Evolutionary conservation across 345 rosid species (phyloP), one percentile per base, ranked within the genome.

Genomic region (Eucalyptus melliodora): DNA sequence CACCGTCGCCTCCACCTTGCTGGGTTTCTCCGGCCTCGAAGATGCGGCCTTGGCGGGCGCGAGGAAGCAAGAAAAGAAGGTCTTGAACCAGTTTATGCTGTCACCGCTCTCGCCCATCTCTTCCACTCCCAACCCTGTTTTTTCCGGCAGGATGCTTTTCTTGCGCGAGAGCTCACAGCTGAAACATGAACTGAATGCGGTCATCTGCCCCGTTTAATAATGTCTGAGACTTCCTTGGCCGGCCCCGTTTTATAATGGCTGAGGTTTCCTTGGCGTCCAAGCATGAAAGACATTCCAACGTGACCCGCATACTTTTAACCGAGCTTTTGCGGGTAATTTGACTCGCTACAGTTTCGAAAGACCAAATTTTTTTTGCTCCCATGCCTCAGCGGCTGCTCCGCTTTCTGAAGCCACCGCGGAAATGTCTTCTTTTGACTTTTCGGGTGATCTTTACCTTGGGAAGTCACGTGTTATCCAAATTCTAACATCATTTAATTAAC

Each of bases 1-100:
- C 51, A 91, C 89, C 2, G 82, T 77, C 30, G 87, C 92, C 87
- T 93, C 94, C 40, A 93, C 86, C 47, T 40, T 86, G 27, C 59
- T 13, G 40, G 87, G 62, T 47, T 86, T 30, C 21, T 34, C 44
- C 13, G 50, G 62, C 42, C 37, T 56, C 30, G 47, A 77, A 77
- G 47, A 77, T 3, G 85, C 9, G 34, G 88, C 31, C 49, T 16
- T 45, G 3, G n/a, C 9, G 26, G 88, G 87, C 16, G 26, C n/a
- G 12, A 49, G 65, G 90, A 89, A 86, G 90, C 90, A 86, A 86
- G 90, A 86, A 60, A 89, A 89, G 90, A 86, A 62, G 60, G 90
- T 89, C n/a, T 77, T 47, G 59, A 89, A 85, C 90, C 90, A 89
- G 90, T 86, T 34, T 86, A 89, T 89, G 82, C 49, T 65, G 62